A percentile compares a stretch with the other conserved stretches of the same genome.
Evolutionary conservation across 768 basidiomycete genomes (phyloP).

Genomic region (Phallus indusiatus): DNA sequence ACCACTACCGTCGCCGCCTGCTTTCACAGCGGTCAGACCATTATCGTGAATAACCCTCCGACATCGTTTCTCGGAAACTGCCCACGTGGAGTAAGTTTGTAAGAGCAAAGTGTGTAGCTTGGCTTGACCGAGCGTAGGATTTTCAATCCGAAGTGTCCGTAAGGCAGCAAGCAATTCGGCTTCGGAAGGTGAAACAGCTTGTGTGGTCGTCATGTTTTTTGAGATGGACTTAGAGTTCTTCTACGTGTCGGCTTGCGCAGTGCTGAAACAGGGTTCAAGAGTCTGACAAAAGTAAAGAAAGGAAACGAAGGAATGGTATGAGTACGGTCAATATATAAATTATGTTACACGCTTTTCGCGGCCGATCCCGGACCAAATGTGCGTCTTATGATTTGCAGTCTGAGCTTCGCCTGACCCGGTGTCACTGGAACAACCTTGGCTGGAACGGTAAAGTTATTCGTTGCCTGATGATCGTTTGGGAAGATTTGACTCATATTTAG

Average conservation of each 20-base stretch:
- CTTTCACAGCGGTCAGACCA: slow-evolving; percentile 27
- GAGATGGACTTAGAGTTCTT: not conserved
- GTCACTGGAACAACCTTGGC: too few species aligned
- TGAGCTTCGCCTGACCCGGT: too few species aligned
- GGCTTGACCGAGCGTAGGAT: slow-evolving; percentile 58
- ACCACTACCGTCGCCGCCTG: not conserved
- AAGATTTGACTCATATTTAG: too few species aligned
- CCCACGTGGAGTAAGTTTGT: slow-evolving; percentile 53
- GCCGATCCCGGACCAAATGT: too few species aligned
- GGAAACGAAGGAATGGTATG: not conserved
- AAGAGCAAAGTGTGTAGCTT: slow-evolving; percentile 64
- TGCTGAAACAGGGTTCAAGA: not conserved
- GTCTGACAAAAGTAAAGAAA: not conserved
- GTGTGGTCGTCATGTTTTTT: not conserved
- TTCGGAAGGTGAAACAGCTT: slow-evolving; percentile 40
- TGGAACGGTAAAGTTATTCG: too few species aligned
- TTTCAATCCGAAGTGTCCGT: slow-evolving; percentile 39
- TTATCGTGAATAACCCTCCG: slow-evolving; percentile 59
- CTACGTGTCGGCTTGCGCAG: not conserved
- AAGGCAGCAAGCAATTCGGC: slow-evolving; percentile 51
- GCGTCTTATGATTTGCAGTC: too few species aligned
- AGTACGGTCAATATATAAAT: too few species aligned
- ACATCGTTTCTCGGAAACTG: slow-evolving; percentile 76
- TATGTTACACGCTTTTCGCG: too few species aligned
- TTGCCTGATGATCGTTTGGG: too few species aligned